Evolutionary conservation across 345 rosid species (phyloP), one percentile per base, ranked within the genome.

Genomic region (Microthlaspi erraticum): DNA sequence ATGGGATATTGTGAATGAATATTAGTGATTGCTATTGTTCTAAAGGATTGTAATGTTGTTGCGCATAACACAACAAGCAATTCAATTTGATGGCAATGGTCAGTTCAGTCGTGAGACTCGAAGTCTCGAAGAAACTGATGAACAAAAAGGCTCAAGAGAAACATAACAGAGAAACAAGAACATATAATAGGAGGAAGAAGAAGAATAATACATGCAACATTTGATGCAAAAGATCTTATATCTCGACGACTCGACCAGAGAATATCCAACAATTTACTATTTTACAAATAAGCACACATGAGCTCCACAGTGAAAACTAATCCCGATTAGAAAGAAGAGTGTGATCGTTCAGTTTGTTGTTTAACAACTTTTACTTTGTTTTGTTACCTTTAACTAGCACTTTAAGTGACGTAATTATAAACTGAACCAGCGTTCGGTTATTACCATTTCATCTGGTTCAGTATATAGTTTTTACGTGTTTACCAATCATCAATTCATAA

Each of bases 21-120:
- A 6, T 50, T 11, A 50, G 26, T 23, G 12, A 43, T 26, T 13
- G 23, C 11, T 60, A 43, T 26, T 14, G 9, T 14, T 31, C 44
- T 36, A 57, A 5, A 17, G 11, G 41, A 18, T 57, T 18, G 31
- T 10, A 57, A 10, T 20, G 18, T 38, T 14, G 16, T 14, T 55
- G 41, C 60, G 7, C 20, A 17, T 56, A 56, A 7, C 61, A 56
- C n/a, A 34, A 52, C 37, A 41, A n/a, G 50, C 46, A 38, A 60
- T 18, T 13, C 13, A 1, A 60, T 23, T 13, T 41, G 49, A 61
- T 61, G 10, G 26, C 7, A 29, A 62, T n/a, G n/a, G n/a, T n/a
- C n/a, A n/a, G n/a, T 20, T 17, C 41, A 45, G 32, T 31, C 6
- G n/a, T 10, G 20, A 44, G 41, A 31, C 37, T 51, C 16, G n/a